Evolutionary conservation across 2,329 filamentous ascomycete species (phyloP).

Genomic region (Sporothrix mexicana): DNA sequence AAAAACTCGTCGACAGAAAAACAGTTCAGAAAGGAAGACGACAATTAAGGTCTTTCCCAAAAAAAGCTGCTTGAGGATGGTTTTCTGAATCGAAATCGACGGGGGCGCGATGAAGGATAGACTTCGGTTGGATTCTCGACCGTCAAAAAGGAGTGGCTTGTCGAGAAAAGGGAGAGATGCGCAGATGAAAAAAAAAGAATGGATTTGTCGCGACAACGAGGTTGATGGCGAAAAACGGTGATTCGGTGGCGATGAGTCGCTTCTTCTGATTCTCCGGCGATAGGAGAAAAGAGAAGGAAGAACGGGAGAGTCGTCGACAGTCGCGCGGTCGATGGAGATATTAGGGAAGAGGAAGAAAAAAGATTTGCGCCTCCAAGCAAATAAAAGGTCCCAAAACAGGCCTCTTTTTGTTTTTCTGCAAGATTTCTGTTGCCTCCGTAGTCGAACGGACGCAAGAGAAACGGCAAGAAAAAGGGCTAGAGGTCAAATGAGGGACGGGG

Average conservation of each 20-base stretch:
- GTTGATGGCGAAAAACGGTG: neutral
- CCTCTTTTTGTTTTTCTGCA: constrained; percentile 28
- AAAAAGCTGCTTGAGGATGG: neutral
- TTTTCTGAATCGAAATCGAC: constrained; percentile 2
- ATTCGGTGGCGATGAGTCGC: constrained; percentile 2
- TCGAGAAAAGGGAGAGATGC: neutral
- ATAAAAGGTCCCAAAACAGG: constrained; percentile 6
- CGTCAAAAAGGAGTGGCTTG: constrained; percentile 17
- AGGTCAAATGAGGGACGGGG: constrained; percentile 18
- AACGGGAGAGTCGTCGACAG: constrained; percentile 1
- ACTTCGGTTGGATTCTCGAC: neutral
- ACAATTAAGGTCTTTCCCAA: constrained; percentile 12
- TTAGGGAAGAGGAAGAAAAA: neutral
- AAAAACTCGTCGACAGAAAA: neutral
- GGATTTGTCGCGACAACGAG: constrained; percentile 25
- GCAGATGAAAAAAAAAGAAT: neutral
- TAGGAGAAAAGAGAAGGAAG: constrained; percentile 16
- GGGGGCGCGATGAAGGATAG: neutral
- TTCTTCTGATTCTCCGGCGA: constrained; percentile 13
- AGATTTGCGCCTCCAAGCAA: constrained; percentile 26
- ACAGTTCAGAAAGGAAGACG: neutral
- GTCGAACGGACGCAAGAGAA: constrained; percentile 26
- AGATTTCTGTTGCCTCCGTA: constrained; percentile 31
- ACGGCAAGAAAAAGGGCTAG: constrained; percentile 21
- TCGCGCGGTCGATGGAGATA: constrained; percentile 16